Evolutionary conservation across 2,329 filamentous ascomycete species (phyloP), one percentile per base, ranked within the genome.

Genomic region (Mycosphaerella sp.): DNA sequence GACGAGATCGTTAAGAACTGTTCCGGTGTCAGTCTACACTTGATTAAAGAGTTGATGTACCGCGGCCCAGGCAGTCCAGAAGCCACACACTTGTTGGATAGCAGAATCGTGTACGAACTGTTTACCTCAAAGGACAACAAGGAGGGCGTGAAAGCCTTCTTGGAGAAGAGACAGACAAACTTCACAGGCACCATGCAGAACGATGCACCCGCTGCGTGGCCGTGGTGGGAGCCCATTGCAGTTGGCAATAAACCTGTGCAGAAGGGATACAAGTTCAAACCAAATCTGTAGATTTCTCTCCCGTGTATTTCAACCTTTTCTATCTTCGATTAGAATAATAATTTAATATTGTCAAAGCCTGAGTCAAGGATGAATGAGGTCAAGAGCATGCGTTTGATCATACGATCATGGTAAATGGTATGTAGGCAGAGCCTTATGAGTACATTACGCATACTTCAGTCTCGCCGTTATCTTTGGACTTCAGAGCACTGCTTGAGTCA

Each of bases 21-120:
- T 26, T 87, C 83, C 61, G 71, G 72, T 1, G 79, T 89, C 29
- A 80, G 81, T 29, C 81, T 80, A 7, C 77, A 80, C 59, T 65
- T 89, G 53, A 89, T 87, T 79, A 80, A 81, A 65, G 86, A 89
- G 63, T 69, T 91, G 73, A 83, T 90, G 74, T 88, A 79, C 62
- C 72, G 80, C 31, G 76, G 77, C 36, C 74, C 76, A 0, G 74
- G 71, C 14, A 81, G 77, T 21, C 79, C 85, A 0, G 87, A 91
- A 72, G 84, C 77, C 47, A 80, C 85, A 51, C 85, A 89, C 73
- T 69, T 89, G 59, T 71, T 90, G 31, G 86, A 91, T 70, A 82
- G 79, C 59, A 77, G 74, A 57, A 68, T 87, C n/a, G 74, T 86
- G 53, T 79, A 78, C 63, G 80, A 84, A 59, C 55, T 86, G 54